Conservation (phyloP, 345 rosid genomes). For the Hypericum androsaemum region DNA sequence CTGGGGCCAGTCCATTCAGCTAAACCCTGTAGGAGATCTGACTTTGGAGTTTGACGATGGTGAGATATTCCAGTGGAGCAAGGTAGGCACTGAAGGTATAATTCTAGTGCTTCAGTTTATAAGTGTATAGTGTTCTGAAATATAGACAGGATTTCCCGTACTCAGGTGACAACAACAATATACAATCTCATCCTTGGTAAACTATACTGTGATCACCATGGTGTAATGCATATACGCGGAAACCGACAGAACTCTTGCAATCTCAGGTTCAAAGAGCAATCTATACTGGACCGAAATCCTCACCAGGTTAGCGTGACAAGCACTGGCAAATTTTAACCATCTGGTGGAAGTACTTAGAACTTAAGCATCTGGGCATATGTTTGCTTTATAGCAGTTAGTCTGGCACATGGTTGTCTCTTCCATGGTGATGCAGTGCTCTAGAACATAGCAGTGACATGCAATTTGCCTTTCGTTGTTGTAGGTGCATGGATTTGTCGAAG, state of each 20-base stretch:
- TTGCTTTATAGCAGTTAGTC: neutral
- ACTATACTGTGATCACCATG: slow-evolving; percentile 88
- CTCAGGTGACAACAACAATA: slow-evolving; percentile 81
- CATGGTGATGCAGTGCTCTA: neutral
- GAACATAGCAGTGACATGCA: slow-evolving; percentile 2
- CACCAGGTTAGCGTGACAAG: slow-evolving; percentile 51
- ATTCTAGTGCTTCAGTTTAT: slow-evolving; percentile 12
- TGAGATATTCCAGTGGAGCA: slow-evolving; percentile 90
- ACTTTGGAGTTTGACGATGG: slow-evolving; percentile 94
- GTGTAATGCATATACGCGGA: slow-evolving; percentile 74
- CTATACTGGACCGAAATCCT: slow-evolving; percentile 86
- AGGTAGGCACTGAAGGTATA: slow-evolving; percentile 35
- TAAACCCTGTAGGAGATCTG: slow-evolving; percentile 85
- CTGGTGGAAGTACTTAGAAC: neutral
- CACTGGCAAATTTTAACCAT: neutral
- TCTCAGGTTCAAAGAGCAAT: slow-evolving; percentile 85
- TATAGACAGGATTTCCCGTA: slow-evolving; percentile 2
- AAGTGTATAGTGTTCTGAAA: neutral
- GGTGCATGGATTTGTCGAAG: slow-evolving; percentile 93
- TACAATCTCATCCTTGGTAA: slow-evolving; percentile 91
- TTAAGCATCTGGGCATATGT: neutral
- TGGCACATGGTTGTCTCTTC: neutral
- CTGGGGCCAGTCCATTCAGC: slow-evolving; percentile 98
- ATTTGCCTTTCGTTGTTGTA: slow-evolving; percentile 12
- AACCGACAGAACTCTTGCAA: slow-evolving; percentile 75